These are phyloP conservation scores for Microglena sp. DNA, from an alignment of 139 green algal genomes.

Conservation along the genomic window DNA sequence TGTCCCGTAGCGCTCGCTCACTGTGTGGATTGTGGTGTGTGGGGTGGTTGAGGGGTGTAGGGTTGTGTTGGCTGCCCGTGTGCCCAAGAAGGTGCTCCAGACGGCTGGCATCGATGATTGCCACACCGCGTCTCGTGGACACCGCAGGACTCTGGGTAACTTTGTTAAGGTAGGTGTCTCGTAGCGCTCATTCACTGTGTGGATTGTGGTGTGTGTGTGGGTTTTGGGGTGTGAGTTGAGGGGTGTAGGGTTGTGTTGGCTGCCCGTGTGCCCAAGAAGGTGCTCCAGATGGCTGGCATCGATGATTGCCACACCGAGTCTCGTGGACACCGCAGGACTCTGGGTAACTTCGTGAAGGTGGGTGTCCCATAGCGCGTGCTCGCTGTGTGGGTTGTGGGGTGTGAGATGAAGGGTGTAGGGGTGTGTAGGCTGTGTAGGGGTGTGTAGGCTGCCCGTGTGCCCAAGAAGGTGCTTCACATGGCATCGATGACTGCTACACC, in stretches of 20 bases:
- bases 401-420: no score
- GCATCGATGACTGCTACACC: conserved; percentile 99
- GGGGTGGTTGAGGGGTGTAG: no score
- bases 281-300: conserved; percentile 94
- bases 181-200: no score
- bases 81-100: conserved; percentile 96
- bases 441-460: conserved; percentile 84
- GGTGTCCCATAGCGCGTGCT: no score
- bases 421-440: no score
- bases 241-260: no score
- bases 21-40: no score
- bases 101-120: conserved; percentile 99
- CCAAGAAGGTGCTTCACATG: conserved; percentile 99
- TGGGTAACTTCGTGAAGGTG: conserved; percentile 97
- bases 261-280: conserved; percentile 96
- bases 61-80: no score
- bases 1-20: no score
- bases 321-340: conserved; percentile 87
- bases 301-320: conserved; percentile 98
- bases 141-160: conserved; percentile 97
- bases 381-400: no score
- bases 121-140: conserved; percentile 91
- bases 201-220: no score
- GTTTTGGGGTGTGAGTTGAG: no score
- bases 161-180: conserved; percentile 80